These are phyloP conservation scores for Lithocarpus polystachyus DNA, from an alignment of 306 rosid species.

Conservation along the genomic window DNA sequence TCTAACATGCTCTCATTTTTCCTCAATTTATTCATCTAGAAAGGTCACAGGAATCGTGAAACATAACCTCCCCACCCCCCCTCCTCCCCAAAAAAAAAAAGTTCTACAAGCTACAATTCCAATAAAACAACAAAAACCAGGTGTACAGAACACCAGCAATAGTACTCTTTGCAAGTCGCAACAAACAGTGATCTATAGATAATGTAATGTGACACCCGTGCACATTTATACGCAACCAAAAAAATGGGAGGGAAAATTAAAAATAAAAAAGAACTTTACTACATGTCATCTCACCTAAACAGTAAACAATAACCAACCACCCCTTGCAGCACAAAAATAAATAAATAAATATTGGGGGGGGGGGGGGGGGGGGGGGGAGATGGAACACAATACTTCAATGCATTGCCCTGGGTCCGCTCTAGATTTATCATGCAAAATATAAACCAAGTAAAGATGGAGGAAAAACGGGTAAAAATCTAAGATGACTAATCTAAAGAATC, in stretches of 20 bases:
- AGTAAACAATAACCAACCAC: background rate
- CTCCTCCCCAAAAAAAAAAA: background rate
- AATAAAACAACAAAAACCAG: background rate
- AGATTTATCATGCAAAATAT: background rate
- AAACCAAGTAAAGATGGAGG: background rate
- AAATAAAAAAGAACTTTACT: background rate
- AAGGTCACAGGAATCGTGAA: background rate
- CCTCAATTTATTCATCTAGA: background rate
- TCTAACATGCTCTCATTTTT: background rate
- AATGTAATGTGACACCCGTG: too few species aligned
- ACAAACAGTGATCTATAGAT: background rate
- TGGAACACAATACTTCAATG: background rate
- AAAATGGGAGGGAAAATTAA: background rate
- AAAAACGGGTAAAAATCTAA: background rate
- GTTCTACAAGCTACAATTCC: background rate
- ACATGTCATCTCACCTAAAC: background rate
- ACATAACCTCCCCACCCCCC: background rate
- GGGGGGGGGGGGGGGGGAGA: too few species aligned
- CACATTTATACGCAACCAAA: background rate
- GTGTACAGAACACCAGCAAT: background rate
- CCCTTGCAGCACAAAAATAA: background rate
- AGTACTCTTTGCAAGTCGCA: background rate
- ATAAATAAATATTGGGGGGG: too few species aligned
- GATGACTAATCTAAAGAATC: background rate
- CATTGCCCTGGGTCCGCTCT: background rate